Evolutionary conservation across 2,329 filamentous ascomycete species (phyloP).

Genomic region (Penicillium hordei): DNA sequence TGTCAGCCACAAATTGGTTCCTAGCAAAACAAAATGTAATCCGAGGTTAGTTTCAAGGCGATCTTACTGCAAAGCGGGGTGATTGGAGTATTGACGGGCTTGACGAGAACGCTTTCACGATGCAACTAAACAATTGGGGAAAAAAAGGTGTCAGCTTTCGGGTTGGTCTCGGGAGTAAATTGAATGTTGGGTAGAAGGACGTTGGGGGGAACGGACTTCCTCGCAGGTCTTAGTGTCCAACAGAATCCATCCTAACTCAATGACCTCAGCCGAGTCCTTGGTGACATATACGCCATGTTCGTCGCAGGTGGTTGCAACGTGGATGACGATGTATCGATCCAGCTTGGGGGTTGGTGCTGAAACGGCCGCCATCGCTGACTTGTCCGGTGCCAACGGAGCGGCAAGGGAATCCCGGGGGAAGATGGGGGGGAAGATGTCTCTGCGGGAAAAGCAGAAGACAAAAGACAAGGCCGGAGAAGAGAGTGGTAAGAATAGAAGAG

Average conservation of each 20-base stretch:
- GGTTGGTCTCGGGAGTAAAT: conserved; percentile 7
- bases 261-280: conserved; percentile 98
- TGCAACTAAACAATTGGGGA: conserved; percentile 63
- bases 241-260: conserved; percentile 97
- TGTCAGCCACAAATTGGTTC: conserved; percentile 27
- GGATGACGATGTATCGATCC: conserved; percentile 96
- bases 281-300: conserved; percentile 99
- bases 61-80: conserved; percentile 97
- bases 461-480: conserved; percentile 28
- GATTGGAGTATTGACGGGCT: conserved; percentile 97
- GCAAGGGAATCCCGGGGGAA: conserved; percentile 26
- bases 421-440: conserved; percentile 25
- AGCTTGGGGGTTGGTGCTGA: conserved; percentile 65
- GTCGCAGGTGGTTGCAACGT: conserved; percentile 97
- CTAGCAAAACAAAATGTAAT: conserved; percentile 11
- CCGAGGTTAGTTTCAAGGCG: conserved; percentile 34
- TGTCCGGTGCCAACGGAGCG: conserved; percentile 31
- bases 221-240: conserved; percentile 88
- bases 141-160: conserved; percentile 28
- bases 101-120: conserved; percentile 93
- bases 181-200: conserved; percentile 13
- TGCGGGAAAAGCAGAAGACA: conserved; percentile 32
- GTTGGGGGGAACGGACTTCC: conserved; percentile 64
- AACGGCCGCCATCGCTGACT: conserved; percentile 45
- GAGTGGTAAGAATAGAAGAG: conserved; percentile 33